Evolutionary conservation across 805 yeast genomes (phyloP).

Genomic region (Ogataea trehalophila): DNA sequence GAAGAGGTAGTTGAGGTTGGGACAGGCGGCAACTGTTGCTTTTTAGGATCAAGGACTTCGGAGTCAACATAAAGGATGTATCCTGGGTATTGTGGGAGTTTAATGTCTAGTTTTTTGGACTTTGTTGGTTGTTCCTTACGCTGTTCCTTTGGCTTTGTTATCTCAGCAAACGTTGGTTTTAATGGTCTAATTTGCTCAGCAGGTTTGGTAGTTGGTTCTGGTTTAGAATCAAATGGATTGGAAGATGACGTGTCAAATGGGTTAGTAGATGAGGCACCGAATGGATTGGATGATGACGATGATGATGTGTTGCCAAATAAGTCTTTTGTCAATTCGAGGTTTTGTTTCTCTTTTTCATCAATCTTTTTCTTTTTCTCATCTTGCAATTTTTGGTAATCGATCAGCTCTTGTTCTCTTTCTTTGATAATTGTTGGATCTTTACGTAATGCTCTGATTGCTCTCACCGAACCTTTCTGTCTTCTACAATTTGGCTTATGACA

Average conservation of each 20-base stretch:
- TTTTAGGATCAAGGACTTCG: conserved; percentile 54
- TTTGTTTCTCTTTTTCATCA: conserved; percentile 38
- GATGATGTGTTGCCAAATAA: conserved; percentile 18
- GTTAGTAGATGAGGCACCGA: conserved; percentile 22
- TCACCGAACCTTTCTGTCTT: conserved; percentile 62
- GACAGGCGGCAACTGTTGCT: conserved; percentile 35
- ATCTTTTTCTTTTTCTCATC: conserved; percentile 40
- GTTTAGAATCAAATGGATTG: conserved; percentile 13
- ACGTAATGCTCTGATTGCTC: conserved; percentile 71
- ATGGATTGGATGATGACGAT: conserved; percentile 21
- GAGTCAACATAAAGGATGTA: conserved; percentile 65
- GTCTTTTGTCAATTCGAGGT: conserved; percentile 32
- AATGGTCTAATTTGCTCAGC: neutral
- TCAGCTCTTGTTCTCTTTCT: conserved; percentile 33
- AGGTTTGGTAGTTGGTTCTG: neutral
- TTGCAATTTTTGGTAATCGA: conserved; percentile 36
- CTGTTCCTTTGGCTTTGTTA: conserved; percentile 18
- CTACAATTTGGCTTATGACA: conserved; percentile 65
- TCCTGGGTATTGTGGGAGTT: conserved; percentile 56
- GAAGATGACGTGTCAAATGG: conserved; percentile 16
- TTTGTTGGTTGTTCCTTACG: conserved; percentile 11
- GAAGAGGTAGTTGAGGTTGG: conserved; percentile 35
- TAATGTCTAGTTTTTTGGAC: conserved; percentile 6
- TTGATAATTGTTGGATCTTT: conserved; percentile 50
- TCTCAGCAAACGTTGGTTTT: conserved; percentile 18